Evolutionary conservation across 2,329 filamentous ascomycete genomes (phyloP), one percentile per base, ranked within the genome.

Genomic region (Neonectria punicea): DNA sequence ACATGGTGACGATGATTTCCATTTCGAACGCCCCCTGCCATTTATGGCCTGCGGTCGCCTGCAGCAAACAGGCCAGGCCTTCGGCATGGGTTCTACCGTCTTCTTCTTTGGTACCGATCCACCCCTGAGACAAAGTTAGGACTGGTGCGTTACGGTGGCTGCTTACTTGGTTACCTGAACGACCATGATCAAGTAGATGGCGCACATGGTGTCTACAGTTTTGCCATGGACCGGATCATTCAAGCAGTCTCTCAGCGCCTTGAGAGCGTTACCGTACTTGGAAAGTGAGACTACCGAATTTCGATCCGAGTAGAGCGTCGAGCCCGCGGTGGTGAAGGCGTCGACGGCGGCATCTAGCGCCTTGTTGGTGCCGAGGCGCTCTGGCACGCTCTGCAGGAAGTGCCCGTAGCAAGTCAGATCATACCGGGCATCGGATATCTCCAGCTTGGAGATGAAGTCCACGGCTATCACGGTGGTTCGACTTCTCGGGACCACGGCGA

Each of bases 391-490:
- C 1, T 74, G 73, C 11, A 86, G 70, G 66, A 83, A 86, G 0
- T 72, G 68, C 1, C 84, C 85, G 64, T 84, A 86, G 14, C 81
- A 82, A 46, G 75, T 75, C 7, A 86, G 68, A 49, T 85, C 83
- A 66, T 83, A 86, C 18, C 82, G 76, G 18, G 84, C 74, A 50
- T 86, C 82, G 0, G 77, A 79, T 4, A 81, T 74, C 28, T 78
- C 68, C 2, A 84, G 76, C 53, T 71, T 72, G 54, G 63, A 78
- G 53, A 72, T 79, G 57, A 74, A 72, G 2, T 73, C 70, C 7
- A 69, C 66, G 0, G 72, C 66, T 3, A 73, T 62, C 2, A 28
- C 64, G 3, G 73, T 77, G 1, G 77, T 65, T 16, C 74, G 68
- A 57, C 79, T 83, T 39, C 66, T 74, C 1, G 80, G 80, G 2